These are phyloP conservation scores for Fusarium sp. DNA, from an alignment of 2,329 filamentous ascomycete genomes.

Conservation along the genomic window DNA sequence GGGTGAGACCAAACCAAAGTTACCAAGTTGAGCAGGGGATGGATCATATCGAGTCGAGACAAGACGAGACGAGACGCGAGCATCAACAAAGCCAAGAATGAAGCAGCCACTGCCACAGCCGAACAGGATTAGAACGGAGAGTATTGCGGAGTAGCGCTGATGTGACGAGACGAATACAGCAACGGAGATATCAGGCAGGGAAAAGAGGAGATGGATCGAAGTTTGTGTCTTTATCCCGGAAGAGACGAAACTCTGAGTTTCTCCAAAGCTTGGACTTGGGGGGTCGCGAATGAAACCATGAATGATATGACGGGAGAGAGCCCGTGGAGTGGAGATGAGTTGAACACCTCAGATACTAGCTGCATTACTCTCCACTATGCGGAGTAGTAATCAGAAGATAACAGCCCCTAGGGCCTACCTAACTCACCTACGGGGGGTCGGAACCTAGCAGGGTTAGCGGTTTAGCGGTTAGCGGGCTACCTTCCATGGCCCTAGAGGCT, in stretches of 20 bases:
- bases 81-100: constrained; percentile 31
- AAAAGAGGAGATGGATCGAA: constrained; percentile 13
- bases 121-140: constrained; percentile 18
- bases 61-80: constrained; percentile 35
- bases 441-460: not conserved
- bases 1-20: constrained; percentile 42
- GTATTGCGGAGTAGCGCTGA: constrained; percentile 24
- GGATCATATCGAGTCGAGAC: constrained; percentile 6
- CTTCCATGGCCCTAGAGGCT: not conserved
- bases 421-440: not conserved
- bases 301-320: constrained; percentile 41
- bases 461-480: too few species aligned
- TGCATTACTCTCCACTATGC: too few species aligned
- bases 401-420: too few species aligned
- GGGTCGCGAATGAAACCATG: constrained; percentile 20
- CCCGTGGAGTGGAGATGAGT: constrained; percentile 9
- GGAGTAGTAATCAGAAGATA: too few species aligned
- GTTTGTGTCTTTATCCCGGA: constrained; percentile 21
- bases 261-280: constrained; percentile 18
- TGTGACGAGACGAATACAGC: constrained; percentile 16
- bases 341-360: not conserved
- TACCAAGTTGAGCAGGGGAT: constrained; percentile 19
- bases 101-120: constrained; percentile 41
- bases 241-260: constrained; percentile 39
- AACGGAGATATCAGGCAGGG: not conserved